Evolutionary conservation across 352 stramenopile species (phyloP), one percentile per base, ranked within the genome.

Genomic region (Pythium dissotocum): DNA sequence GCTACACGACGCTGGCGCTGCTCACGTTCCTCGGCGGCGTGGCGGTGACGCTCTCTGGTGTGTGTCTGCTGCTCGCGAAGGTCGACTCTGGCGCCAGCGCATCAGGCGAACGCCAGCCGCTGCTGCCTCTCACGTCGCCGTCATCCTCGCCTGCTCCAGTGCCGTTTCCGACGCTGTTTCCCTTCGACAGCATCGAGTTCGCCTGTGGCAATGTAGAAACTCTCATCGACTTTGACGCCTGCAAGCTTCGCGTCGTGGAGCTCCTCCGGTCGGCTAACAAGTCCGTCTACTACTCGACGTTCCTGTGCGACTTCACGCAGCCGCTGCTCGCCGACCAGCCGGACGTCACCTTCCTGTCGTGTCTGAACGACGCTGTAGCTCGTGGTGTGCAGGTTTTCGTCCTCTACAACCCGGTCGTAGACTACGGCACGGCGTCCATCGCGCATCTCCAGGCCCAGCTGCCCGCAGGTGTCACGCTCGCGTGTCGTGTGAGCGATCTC

Each of bases 281-380:
- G 33, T 88, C 78, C 0, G 81, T 93, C 48, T 90, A 88, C 73
- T 93, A 93, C 65, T 93, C 85, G 55, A 93, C 85, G 4, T 93
- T 93, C 62, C 72, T 93, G 28, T 93, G 85, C 60, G 85, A 93
- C 63, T 91, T 90, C 51, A 85, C 63, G 8, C 85, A 90, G 35
- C 73, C 83, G 18, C 69, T 93, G 2, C 38, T 61, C 12, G 54
- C 18, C 36, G 60, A 72, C 0, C 65, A 79, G 13, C 57, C 21
- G 0, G 26, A 44, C 42, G 65, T 68, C 30, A 91, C 83, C n/a
- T 87, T 93, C 49, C 69, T 86, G 24, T 90, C 83, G 30, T 77
- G 85, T 42, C 54, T 93, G 13, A 66, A 81, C 6, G 75, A 79
- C 3, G 85, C 85, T 0, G 80, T 90, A 7, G 75, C 78, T 24